These are phyloP conservation scores for Phytophthora idaei DNA, from an alignment of 352 stramenopile species.

Conservation along the genomic window DNA sequence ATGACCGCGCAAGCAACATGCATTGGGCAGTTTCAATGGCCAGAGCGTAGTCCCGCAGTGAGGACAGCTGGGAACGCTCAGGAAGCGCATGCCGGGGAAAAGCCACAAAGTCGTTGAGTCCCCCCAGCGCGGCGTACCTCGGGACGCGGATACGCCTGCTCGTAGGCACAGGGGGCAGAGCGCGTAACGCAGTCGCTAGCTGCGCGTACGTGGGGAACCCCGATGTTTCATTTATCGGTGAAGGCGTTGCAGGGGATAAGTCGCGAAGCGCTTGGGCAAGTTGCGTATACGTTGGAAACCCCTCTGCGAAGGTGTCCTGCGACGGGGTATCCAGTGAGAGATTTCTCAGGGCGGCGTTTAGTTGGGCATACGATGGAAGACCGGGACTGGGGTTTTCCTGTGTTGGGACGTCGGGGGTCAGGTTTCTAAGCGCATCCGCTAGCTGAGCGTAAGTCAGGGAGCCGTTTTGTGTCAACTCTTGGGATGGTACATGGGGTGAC, in stretches of 20 bases:
- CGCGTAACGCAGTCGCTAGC: not conserved
- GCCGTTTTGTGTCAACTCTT: too few species aligned
- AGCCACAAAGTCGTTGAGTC: not conserved
- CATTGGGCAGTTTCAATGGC: not conserved
- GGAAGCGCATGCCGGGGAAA: not conserved
- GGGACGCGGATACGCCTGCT: not conserved
- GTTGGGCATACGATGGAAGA: not conserved
- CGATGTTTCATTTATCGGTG: not conserved
- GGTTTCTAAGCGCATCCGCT: too few species aligned
- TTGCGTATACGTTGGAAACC: not conserved
- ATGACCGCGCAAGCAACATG: not conserved
- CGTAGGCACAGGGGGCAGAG: not conserved
- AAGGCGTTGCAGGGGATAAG: not conserved
- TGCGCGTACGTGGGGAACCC: not conserved
- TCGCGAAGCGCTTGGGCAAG: not conserved
- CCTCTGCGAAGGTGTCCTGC: not conserved
- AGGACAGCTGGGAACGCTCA: not conserved
- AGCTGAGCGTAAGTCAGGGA: too few species aligned
- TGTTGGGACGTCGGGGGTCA: too few species aligned
- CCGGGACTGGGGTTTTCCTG: not conserved
- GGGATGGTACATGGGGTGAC: too few species aligned
- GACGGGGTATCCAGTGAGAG: not conserved
- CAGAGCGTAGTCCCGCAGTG: not conserved
- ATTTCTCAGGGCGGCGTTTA: not conserved
- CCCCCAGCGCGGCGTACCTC: not conserved